Evolutionary conservation across 139 green algal species (phyloP).

Genomic region (Picochlorum sp.): DNA sequence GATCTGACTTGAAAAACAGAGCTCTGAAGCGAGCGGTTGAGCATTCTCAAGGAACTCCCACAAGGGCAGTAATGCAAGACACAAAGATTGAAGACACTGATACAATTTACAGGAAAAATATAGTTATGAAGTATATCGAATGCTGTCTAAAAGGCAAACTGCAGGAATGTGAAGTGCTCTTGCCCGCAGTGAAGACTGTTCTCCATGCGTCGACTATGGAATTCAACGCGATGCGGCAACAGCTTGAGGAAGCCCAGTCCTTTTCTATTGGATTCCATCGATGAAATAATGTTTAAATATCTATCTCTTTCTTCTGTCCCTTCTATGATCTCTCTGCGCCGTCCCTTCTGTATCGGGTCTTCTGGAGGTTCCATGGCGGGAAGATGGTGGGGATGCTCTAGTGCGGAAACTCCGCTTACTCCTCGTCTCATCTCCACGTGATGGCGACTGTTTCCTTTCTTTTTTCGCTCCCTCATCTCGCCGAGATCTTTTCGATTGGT

Average conservation of each 20-base stretch:
- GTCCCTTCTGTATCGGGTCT: no score
- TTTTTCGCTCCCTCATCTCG: no score
- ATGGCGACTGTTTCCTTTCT: no score
- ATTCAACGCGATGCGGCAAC: slow-evolving; percentile 7
- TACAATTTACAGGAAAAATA: slow-evolving; percentile 27
- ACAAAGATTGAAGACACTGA: slow-evolving; percentile 15
- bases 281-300: not conserved
- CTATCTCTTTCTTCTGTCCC: no score
- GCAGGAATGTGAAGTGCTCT: slow-evolving; percentile 30
- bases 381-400: no score
- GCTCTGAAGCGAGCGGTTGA: not conserved
- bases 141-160: slow-evolving; percentile 8
- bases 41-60: not conserved
- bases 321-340: no score
- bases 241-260: not conserved
- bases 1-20: slow-evolving; percentile 11
- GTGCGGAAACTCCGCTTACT: no score
- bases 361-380: no score
- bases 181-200: slow-evolving; percentile 26
- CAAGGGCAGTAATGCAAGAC: not conserved
- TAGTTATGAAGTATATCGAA: slow-evolving; percentile 28
- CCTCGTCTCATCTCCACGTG: no score
- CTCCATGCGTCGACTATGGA: slow-evolving; percentile 14
- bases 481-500: no score
- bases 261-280: not conserved